Conservation (phyloP, 805 yeast genomes). For the Tanozyma kutaoensis region DNA sequence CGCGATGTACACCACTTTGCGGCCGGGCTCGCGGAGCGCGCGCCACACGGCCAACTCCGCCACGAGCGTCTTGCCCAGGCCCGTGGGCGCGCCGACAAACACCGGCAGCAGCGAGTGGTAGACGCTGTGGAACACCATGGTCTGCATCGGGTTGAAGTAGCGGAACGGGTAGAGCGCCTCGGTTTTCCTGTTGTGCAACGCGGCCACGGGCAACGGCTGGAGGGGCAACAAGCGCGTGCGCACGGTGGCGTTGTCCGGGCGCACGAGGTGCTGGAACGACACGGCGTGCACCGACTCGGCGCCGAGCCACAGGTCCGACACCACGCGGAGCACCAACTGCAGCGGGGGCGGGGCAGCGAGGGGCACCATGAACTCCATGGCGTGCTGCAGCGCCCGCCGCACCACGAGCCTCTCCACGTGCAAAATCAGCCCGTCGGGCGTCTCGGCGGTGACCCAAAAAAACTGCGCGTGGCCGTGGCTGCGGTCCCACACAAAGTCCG, state of each 20-base stretch:
- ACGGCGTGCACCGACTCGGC: slow-evolving; percentile 64
- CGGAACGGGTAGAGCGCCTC: slow-evolving; percentile 66
- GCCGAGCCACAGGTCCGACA: slow-evolving; percentile 86
- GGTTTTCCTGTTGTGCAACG: slow-evolving; percentile 53
- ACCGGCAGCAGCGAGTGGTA: slow-evolving; percentile 71
- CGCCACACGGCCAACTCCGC: slow-evolving; percentile 97
- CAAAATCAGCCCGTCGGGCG: slow-evolving; percentile 60
- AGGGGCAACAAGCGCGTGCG: slow-evolving; percentile 68
- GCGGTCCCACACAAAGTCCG: slow-evolving; percentile 82
- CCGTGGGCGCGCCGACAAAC: slow-evolving; percentile 96
- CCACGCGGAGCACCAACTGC: slow-evolving; percentile 65
- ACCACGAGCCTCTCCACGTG: slow-evolving; percentile 76
- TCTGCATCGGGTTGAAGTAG: slow-evolving; percentile 97
- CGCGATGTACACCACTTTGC: slow-evolving; percentile 75
- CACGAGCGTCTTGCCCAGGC: slow-evolving; percentile 95
- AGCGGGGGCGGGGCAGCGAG: slow-evolving; percentile 81
- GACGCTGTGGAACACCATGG: slow-evolving; percentile 86
- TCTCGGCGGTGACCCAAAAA: slow-evolving; percentile 91
- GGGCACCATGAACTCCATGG: slow-evolving; percentile 88
- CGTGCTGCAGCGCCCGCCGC: slow-evolving; percentile 48
- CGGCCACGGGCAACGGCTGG: slow-evolving; percentile 78
- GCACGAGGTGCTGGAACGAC: slow-evolving; percentile 79
- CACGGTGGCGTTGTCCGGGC: slow-evolving; percentile 79
- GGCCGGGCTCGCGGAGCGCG: slow-evolving; percentile 72
- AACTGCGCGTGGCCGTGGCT: slow-evolving; percentile 76